phyloP scores from a whole-genome alignment of 768 basidiomycete genomes.

The Russula virescens region DNA sequence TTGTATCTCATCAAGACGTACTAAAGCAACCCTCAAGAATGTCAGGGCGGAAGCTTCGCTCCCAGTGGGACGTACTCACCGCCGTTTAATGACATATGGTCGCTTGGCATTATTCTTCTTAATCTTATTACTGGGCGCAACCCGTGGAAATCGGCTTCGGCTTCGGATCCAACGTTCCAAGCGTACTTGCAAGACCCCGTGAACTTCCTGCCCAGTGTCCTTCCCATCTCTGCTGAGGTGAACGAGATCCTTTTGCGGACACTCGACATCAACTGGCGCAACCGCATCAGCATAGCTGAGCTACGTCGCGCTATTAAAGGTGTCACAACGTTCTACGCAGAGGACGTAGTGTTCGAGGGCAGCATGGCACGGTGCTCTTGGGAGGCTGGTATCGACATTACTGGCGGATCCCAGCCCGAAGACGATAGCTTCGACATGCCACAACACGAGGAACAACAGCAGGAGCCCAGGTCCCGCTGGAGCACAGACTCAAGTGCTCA shows the following conservation, averaged over 20 bases:
- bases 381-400: constrained; percentile 63
- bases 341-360: constrained; percentile 73
- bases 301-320: constrained; percentile 52
- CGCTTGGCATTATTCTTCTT: constrained; percentile 90
- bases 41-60: constrained; percentile 70
- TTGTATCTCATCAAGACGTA: constrained; percentile 17
- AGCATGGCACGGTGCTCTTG: constrained; percentile 74
- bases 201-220: constrained; percentile 67
- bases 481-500: constrained; percentile 42
- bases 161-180: constrained; percentile 82
- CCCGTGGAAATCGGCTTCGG: constrained; percentile 88
- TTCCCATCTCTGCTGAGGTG: constrained; percentile 36
- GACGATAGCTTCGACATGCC: constrained; percentile 40
- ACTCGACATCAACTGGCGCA: constrained; percentile 34
- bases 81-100: constrained; percentile 91
- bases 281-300: constrained; percentile 36
- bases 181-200: constrained; percentile 73
- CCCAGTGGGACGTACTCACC: constrained; percentile 73
- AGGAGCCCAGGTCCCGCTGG: constrained; percentile 50
- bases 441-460: constrained; percentile 45
- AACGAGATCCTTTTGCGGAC: constrained; percentile 32
- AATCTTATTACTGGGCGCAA: constrained; percentile 94
- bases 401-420: constrained; percentile 41
- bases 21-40: constrained; percentile 52
- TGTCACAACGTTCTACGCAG: constrained; percentile 62